These are phyloP conservation scores for Trichophyton schoenleinii DNA, from an alignment of 2,329 filamentous ascomycete species.

Conservation along the genomic window DNA sequence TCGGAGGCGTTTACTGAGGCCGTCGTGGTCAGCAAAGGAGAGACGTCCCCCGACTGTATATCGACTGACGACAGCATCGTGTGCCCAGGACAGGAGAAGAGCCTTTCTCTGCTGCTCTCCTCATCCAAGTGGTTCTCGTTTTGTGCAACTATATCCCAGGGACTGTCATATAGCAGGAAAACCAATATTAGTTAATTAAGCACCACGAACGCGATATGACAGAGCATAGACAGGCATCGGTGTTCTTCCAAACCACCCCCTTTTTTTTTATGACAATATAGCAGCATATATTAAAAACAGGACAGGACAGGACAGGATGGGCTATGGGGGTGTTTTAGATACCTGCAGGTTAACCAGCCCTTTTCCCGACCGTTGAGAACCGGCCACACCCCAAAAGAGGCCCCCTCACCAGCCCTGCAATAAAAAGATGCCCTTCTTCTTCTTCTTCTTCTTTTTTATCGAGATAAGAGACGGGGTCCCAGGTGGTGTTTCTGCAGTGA, in stretches of 20 bases:
- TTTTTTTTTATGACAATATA: too few relatives aligned
- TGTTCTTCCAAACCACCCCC: too few relatives aligned
- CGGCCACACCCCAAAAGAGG: not conserved
- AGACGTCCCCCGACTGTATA: not conserved
- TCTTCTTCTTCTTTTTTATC: not conserved
- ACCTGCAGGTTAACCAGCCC: not conserved
- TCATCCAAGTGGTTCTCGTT: not conserved
- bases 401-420: not conserved
- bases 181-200: not conserved
- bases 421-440: not conserved
- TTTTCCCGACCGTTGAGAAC: not conserved
- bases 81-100: not conserved
- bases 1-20: not conserved
- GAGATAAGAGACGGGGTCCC: not conserved
- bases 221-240: too few relatives aligned
- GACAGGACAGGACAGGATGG: too few relatives aligned
- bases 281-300: too few relatives aligned
- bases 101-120: not conserved
- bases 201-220: too few relatives aligned
- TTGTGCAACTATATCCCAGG: not conserved
- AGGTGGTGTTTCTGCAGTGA: too few relatives aligned
- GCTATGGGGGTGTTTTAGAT: not conserved
- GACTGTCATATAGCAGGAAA: not conserved
- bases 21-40: not conserved
- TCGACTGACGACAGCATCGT: not conserved